Evolutionary conservation across 106 monocot species (phyloP).

Genomic region (Posidonia australis): DNA sequence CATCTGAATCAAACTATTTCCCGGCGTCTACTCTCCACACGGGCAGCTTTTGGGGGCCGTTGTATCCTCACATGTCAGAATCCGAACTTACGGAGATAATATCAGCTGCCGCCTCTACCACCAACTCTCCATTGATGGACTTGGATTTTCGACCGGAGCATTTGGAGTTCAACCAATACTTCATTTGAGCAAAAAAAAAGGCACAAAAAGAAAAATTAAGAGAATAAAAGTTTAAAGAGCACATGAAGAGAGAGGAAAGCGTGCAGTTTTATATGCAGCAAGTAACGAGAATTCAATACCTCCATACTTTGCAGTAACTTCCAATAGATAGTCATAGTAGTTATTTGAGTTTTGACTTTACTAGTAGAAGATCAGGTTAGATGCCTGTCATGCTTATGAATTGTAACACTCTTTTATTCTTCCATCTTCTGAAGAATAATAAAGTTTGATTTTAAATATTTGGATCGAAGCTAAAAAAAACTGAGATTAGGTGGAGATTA

Average conservation of each 20-base stretch:
- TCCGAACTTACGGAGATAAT: slow-evolving; percentile 28
- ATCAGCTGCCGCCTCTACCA: slow-evolving; percentile 22
- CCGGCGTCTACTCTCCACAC: neutral
- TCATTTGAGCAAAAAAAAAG: neutral
- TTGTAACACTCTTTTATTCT: neutral
- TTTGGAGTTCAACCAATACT: neutral
- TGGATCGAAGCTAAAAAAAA: neutral
- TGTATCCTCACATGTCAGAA: slow-evolving; percentile 1
- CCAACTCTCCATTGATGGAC: slow-evolving; percentile 27
- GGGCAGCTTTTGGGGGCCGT: neutral
- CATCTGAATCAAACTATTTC: slow-evolving; percentile 36
- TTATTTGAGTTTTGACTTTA: neutral
- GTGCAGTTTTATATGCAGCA: too few relatives aligned
- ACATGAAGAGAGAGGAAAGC: too few relatives aligned
- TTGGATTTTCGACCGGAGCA: neutral
- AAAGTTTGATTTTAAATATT: neutral
- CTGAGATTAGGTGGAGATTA: too few relatives aligned
- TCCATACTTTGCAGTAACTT: too few relatives aligned
- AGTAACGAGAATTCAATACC: too few relatives aligned
- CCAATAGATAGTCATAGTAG: neutral
- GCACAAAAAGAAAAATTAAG: neutral
- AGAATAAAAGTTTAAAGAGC: too few relatives aligned
- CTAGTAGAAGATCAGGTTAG: too few relatives aligned
- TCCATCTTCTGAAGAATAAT: neutral
- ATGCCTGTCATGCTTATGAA: neutral